phyloP scores from a whole-genome alignment of 73 alveolate genomes.

The Paramecium pentaurelia region DNA sequence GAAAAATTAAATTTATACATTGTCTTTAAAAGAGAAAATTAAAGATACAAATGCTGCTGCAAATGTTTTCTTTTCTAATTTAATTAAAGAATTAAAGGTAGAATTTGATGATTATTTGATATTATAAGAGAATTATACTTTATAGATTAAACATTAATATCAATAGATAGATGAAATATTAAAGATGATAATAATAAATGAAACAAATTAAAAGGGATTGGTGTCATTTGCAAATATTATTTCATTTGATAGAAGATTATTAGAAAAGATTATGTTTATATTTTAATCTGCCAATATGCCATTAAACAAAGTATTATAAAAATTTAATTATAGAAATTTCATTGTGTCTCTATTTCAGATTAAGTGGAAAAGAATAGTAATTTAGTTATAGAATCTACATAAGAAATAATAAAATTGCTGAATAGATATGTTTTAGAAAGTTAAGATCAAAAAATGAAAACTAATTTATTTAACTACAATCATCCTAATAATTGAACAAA shows the following conservation, averaged over 20 bases:
- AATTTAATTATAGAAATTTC: background rate
- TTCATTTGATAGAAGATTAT: background rate
- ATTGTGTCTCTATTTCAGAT: background rate
- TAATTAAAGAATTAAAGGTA: background rate
- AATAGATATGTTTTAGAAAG: background rate
- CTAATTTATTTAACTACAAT: background rate
- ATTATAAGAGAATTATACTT: background rate
- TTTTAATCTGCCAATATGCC: conserved; percentile 8
- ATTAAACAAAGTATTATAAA: background rate
- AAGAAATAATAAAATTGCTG: background rate
- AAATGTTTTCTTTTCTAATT: background rate
- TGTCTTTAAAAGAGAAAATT: background rate
- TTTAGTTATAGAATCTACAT: background rate
- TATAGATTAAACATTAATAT: background rate
- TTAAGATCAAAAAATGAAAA: background rate
- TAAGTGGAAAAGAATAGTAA: background rate
- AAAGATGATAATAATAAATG: background rate
- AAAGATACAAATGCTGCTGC: background rate
- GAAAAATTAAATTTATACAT: background rate
- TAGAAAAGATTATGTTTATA: background rate
- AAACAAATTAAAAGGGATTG: background rate
- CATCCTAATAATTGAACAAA: conserved; percentile 42
- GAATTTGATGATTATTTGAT: background rate
- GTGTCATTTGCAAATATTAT: background rate
- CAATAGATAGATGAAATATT: background rate